phyloP scores from a whole-genome alignment of 306 rosid species.

The Hippophae gyantsensis region DNA sequence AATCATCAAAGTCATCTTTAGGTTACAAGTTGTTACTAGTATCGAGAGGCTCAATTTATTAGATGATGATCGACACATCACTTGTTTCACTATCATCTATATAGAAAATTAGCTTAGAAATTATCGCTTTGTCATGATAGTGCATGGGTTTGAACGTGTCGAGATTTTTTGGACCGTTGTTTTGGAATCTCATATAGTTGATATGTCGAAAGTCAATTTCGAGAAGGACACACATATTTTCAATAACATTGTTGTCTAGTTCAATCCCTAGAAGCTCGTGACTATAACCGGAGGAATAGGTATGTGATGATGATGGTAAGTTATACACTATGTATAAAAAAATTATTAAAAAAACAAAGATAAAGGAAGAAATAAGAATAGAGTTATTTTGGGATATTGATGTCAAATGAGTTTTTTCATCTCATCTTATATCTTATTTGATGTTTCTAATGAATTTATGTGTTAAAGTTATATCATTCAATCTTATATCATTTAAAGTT shows the following conservation, averaged over 20 bases:
- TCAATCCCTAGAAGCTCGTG: slow-evolving; percentile 93
- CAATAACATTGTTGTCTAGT: slow-evolving; percentile 76
- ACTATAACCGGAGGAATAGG: slow-evolving; percentile 65
- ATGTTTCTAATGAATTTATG: too few relatives aligned
- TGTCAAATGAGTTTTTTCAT: too few relatives aligned
- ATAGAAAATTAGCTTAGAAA: slow-evolving; percentile 80
- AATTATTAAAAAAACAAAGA: neutral
- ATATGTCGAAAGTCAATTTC: slow-evolving; percentile 84
- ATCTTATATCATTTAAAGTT: too few relatives aligned
- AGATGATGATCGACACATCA: slow-evolving; percentile 57
- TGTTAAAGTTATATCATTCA: too few relatives aligned
- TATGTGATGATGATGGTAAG: slow-evolving; percentile 42
- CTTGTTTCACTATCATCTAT: slow-evolving; percentile 78
- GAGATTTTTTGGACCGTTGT: slow-evolving; percentile 73
- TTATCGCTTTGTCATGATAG: slow-evolving; percentile 74
- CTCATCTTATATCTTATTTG: too few relatives aligned
- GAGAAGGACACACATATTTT: slow-evolving; percentile 88
- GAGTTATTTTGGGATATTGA: too few relatives aligned
- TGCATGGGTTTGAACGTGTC: slow-evolving; percentile 44
- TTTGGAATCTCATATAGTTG: slow-evolving; percentile 76
- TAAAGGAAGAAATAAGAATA: neutral
- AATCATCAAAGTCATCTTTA: slow-evolving; percentile 85
- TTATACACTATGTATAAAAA: slow-evolving; percentile 16
- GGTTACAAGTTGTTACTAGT: slow-evolving; percentile 82
- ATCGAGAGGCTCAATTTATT: slow-evolving; percentile 81